Conservation (phyloP, 495 filamentous ascomycete genomes). For the Aspergillus homomorphus region DNA sequence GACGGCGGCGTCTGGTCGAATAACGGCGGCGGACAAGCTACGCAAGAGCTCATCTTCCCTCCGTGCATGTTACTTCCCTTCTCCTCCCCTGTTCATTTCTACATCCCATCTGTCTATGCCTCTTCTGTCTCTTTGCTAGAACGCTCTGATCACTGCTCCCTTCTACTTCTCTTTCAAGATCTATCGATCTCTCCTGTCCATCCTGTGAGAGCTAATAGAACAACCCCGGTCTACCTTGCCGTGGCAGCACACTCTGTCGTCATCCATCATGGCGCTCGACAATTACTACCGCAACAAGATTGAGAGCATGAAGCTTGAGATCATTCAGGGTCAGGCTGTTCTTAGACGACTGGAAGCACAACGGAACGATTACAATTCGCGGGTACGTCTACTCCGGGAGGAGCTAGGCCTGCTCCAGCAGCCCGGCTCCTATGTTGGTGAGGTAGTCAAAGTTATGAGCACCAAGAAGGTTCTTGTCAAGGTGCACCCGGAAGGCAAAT, state of each 20-base stretch:
- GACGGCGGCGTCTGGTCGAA: neutral
- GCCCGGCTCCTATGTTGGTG: slow-evolving; percentile 95
- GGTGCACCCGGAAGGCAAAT: slow-evolving; percentile 99
- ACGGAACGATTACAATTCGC: slow-evolving; percentile 98
- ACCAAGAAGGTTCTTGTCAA: slow-evolving; percentile 99
- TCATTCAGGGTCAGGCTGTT: slow-evolving; percentile 95
- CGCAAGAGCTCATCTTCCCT: neutral
- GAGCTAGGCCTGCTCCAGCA: slow-evolving; percentile 96
- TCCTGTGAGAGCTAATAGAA: neutral
- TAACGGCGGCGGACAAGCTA: neutral
- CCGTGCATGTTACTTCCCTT: too few relatives aligned
- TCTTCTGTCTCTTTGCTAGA: neutral
- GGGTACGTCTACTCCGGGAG: slow-evolving; percentile 91
- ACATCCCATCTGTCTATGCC: too few relatives aligned
- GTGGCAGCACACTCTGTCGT: slow-evolving; percentile 27
- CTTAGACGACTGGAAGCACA: slow-evolving; percentile 94
- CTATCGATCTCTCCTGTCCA: neutral
- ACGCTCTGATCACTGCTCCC: neutral
- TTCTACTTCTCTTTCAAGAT: neutral
- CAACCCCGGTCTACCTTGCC: neutral
- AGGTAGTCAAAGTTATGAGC: slow-evolving; percentile 99
- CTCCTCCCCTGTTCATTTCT: too few relatives aligned
- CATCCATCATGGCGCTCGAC: slow-evolving; percentile 86
- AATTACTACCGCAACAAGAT: slow-evolving; percentile 99
- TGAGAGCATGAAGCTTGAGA: slow-evolving; percentile 99